Base-by-base conservation (phyloP, 2,329 filamentous ascomycete species). In the Beauveria medogensis region DNA sequence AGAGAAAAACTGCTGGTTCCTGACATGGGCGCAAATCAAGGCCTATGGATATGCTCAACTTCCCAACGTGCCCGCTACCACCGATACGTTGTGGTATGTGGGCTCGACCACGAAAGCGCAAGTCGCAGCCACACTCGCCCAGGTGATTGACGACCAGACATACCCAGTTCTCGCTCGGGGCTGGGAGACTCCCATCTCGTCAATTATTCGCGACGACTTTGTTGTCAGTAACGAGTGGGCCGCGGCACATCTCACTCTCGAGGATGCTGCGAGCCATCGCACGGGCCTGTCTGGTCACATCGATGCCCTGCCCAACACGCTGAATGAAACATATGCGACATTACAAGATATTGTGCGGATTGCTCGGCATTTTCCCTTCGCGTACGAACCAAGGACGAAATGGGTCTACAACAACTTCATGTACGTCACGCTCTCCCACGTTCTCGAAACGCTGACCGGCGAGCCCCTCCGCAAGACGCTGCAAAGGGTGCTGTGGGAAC, bases 101-200 rank as follows among this genome's bases (percentile, higher is more conserved):
- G 84, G 77, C 2, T 84, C 81, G 46, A 83, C 77, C 1, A 83
- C 81, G 18, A 86, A 86, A 66, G 78, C 81, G 2, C 77, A 82
- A 51, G 80, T 78, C 0, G 76, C 78, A 0, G 81, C 81, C 1
- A 73, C 75, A 0, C 67, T 86, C 2, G 68, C 84, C 1, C 75
- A 79, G 1, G 66, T 82, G 2, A 75, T 85, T 8, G 71, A 83
- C 6, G 74, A 76, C 22, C 72, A 78, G 9, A 41, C 63, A 18
- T 64, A 68, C 30, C 60, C 69, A 0, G 60, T 54, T 3, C 57
- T 67, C 30, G 44, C 70, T 68, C 65, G 77, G 2, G 72, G 76
- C 40, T 84, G 80, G 79, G 67, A 73, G 3, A 79, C 79, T 0
- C 74, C 74, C 2, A 75, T 85, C 40, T 75, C 74, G 1, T 69